These are phyloP conservation scores for Prunus yedoensis DNA, from an alignment of 331 rosid genomes.

Conservation along the genomic window DNA sequence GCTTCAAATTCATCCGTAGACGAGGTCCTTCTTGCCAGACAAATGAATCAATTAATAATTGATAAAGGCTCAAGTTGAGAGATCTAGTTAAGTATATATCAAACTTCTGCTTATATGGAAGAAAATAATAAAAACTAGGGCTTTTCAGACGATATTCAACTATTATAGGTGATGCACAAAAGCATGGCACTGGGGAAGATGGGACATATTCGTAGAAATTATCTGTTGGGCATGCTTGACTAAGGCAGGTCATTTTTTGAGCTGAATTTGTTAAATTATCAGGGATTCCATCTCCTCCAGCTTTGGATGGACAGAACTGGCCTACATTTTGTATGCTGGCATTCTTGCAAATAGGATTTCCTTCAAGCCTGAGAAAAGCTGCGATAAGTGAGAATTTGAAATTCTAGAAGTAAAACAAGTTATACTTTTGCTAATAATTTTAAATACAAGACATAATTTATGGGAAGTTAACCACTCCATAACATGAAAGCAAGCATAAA, in stretches of 20 bases:
- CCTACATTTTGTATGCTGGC: conserved; percentile 33
- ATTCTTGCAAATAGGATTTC: conserved; percentile 72
- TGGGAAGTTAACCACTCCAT: not conserved
- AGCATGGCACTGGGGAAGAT: conserved; percentile 51
- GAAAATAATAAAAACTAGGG: conserved; percentile 78
- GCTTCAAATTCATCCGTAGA: conserved; percentile 63
- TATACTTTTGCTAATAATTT: not conserved
- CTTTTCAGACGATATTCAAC: conserved; percentile 84
- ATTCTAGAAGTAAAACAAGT: conserved; percentile 3
- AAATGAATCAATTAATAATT: conserved; percentile 49
- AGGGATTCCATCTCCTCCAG: conserved; percentile 15
- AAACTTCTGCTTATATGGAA: conserved; percentile 38
- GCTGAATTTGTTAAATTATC: conserved; percentile 26
- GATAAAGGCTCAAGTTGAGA: conserved; percentile 45
- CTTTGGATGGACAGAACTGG: conserved; percentile 48
- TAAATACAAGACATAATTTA: not conserved
- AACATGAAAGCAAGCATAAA: not conserved
- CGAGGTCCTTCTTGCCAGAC: conserved; percentile 84
- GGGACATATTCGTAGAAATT: conserved; percentile 54
- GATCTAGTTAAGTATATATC: conserved; percentile 35
- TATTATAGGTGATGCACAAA: conserved; percentile 76
- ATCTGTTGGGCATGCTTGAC: conserved; percentile 56
- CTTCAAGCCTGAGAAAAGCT: conserved; percentile 57
- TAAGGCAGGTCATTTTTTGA: conserved; percentile 25
- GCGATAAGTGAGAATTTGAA: conserved; percentile 13